phyloP scores from a whole-genome alignment of 331 rosid species.

The Pyracantha coccinea region DNA sequence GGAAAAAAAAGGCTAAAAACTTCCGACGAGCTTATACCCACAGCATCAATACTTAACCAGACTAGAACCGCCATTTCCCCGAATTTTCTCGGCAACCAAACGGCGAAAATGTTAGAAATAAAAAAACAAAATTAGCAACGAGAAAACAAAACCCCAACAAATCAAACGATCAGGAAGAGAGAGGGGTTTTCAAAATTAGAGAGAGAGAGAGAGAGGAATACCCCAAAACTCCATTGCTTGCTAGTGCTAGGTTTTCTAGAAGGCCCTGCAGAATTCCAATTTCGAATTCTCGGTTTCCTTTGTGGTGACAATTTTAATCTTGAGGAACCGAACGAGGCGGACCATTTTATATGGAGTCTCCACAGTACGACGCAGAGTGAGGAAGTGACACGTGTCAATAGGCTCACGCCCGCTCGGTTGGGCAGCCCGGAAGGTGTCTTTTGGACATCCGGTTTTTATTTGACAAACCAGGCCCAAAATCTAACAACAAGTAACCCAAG shows the following conservation, averaged over 20 bases:
- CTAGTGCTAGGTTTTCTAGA: background rate
- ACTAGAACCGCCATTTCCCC: background rate
- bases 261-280: background rate
- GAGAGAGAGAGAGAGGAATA: slow-evolving; percentile 1
- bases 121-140: no score
- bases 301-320: background rate
- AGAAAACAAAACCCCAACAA: background rate
- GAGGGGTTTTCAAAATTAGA: background rate
- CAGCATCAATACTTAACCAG: background rate
- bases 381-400: background rate
- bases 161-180: background rate
- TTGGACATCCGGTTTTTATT: no score
- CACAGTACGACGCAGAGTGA: background rate
- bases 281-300: background rate
- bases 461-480: no score
- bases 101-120: background rate
- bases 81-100: slow-evolving; percentile 11
- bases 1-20: background rate
- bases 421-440: no score
- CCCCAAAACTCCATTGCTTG: slow-evolving; percentile 36
- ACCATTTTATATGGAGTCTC: background rate
- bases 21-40: background rate
- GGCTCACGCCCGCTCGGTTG: no score
- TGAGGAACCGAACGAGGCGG: background rate
- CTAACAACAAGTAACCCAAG: no score